These are phyloP conservation scores for Pyrus betulifolia DNA, from an alignment of 306 rosid genomes.

Conservation along the genomic window DNA sequence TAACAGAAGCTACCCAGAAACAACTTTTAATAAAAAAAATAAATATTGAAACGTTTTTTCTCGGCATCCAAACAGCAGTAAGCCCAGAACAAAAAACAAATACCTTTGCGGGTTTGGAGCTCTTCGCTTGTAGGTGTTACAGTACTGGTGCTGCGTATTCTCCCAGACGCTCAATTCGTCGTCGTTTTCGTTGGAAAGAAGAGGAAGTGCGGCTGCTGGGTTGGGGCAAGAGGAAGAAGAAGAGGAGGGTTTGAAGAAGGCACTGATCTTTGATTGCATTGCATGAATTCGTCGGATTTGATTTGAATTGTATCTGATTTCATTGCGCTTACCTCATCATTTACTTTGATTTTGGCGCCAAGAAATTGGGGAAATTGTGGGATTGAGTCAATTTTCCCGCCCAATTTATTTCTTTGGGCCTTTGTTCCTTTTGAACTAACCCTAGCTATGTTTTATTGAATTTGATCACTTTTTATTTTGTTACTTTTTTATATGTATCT, in stretches of 20 bases:
- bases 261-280: constrained; percentile 65
- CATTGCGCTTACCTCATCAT: background rate
- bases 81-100: background rate
- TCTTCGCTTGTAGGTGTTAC: constrained; percentile 45
- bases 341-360: background rate
- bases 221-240: constrained; percentile 8
- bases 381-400: background rate
- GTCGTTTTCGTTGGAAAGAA: constrained; percentile 1
- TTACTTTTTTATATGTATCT: background rate
- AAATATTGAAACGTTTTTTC: background rate
- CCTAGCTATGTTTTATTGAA: background rate
- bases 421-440: background rate
- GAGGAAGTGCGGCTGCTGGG: constrained; percentile 12
- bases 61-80: background rate
- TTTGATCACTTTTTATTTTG: background rate
- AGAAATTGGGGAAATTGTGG: background rate
- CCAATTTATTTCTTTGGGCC: background rate
- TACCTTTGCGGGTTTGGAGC: constrained; percentile 30
- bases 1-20: background rate
- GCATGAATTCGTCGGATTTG: background rate
- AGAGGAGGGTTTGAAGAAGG: constrained; percentile 52
- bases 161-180: constrained; percentile 55
- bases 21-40: too few relatives aligned
- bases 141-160: constrained; percentile 31
- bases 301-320: background rate